Base-by-base conservation (phyloP, 2,329 filamentous ascomycete genomes). In the Calycina herbarum region DNA sequence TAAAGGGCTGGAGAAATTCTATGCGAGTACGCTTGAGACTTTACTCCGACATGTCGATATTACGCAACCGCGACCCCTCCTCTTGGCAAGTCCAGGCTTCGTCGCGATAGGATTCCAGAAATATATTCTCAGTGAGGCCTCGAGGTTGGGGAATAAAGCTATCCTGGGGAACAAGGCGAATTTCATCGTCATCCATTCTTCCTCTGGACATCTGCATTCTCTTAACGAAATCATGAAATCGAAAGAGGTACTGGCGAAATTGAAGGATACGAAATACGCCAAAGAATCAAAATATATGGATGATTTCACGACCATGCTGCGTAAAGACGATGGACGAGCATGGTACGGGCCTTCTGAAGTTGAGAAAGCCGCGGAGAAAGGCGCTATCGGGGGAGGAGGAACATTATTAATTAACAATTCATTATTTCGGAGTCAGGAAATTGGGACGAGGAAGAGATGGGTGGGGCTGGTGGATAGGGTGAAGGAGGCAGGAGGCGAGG, bases 261-360 rank as follows among this genome's bases (percentile, higher is more conserved):
- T 98, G 73, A 89, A 89, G 67, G 89, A 97, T 76, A 95, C 93
- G 69, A 95, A 94, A 74, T 97, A 95, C 76, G 89, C 92, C 2
- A 87, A 88, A 67, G 94, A 97, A 78, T 93, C 93, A 0, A 85
- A 84, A 45, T 82, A 92, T 67, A 93, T 99, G 87, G 93, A 98
- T 73, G 86, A 88, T 57, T 93, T 98, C 75, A 88, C 91, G 72
- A 85, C 88, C 0, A 82, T 92, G 67, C 81, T 99, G 66, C 88
- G 94, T 61, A 86, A 87, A 66, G 94, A 98, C 68, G 94, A 97
- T 70, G 91, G 92, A 2, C 86, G 91, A 64, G 94, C 94, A 1
- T 97, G 94, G 85, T 99, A 99, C 78, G 95, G 95, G 0, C 86
- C 90, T 0, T 85, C 83, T 15, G 92, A 96, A 62, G 93, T 97